Evolutionary conservation across 75 land plant genomes (phyloP), one percentile per base, ranked within the genome.

Genomic region (Chamaecyparis obtusa): DNA sequence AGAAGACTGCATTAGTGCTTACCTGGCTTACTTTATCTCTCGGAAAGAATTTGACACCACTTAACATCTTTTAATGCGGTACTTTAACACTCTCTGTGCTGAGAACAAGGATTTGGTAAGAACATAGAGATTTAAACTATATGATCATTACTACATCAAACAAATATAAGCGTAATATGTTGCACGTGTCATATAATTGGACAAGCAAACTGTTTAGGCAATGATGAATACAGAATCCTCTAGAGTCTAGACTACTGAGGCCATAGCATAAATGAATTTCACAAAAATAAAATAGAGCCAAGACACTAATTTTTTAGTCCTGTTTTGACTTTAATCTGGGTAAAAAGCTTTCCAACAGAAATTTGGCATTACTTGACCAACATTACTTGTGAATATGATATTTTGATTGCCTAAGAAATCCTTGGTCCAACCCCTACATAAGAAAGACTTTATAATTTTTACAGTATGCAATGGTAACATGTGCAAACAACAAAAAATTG

Each of bases 41-140:
- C 2, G 96, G 91, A 37, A 95, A 87, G 85, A 95, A 92, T 85
- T 94, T 94, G 69, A 95, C 39, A 33, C 92, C 93, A n/a, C 90
- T 85, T 79, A 95, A 90, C 94, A 93, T 94, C 21, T 69, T 88
- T 71, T 64, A 21, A 5, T 6, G n/a, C 27, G n/a, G 27, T 27
- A 2, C 69, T 64, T 44, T 64, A 7, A 57, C 21, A 64, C 69
- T n/a, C 27, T 24, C 69, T 24, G 69, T 24, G 69, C 6, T 24
- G 24, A 27, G 69, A 64, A 64, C 69, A 24, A 64, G n/a, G n/a
- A 5, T 64, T 64, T 24, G 69, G 9, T 64, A 64, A 64, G 5
- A 64, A 64, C 27, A 64, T 64, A 64, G 69, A 64, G 69, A 57
- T 17, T 2, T 57, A 19, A 57, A 17, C 60, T 19, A 64, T 24